phyloP scores from a whole-genome alignment of 768 basidiomycete species.

The Hemileccinum impolitum region DNA sequence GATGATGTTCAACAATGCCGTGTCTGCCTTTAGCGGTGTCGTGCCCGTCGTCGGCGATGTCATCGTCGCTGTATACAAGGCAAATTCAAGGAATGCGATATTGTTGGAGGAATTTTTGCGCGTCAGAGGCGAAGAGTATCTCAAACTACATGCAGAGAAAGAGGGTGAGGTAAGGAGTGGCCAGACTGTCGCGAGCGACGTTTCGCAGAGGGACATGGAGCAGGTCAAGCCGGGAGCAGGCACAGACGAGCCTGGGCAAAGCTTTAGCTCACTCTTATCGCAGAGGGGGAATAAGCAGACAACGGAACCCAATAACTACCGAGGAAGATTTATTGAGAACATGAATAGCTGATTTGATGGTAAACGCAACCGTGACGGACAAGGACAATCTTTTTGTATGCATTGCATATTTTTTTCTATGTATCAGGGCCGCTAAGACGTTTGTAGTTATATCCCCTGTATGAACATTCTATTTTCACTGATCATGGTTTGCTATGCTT shows the following conservation, averaged over 20 bases:
- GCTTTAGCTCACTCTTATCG: conserved; percentile 11
- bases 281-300: conserved; percentile 22
- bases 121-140: conserved; percentile 69
- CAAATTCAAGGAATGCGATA: conserved; percentile 86
- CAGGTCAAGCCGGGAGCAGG: conserved; percentile 58
- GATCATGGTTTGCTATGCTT: no score
- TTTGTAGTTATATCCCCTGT: conserved; percentile 3
- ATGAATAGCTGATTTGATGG: conserved; percentile 16
- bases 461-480: not conserved
- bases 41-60: conserved; percentile 78
- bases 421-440: not conserved
- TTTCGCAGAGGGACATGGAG: conserved; percentile 35
- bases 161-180: conserved; percentile 24
- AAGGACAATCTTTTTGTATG: not conserved
- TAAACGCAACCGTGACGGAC: not conserved
- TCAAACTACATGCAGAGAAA: conserved; percentile 45
- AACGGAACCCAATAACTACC: conserved; percentile 17
- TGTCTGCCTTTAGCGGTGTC: conserved; percentile 63
- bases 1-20: conserved; percentile 76
- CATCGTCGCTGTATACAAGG: conserved; percentile 72
- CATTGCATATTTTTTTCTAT: not conserved
- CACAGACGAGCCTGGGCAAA: conserved; percentile 34
- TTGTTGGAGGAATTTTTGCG: conserved; percentile 83
- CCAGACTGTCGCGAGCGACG: conserved; percentile 4
- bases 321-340: conserved; percentile 40